These are phyloP conservation scores for Aspergillus niger DNA, from an alignment of 2,329 filamentous ascomycete genomes.

Conservation along the genomic window DNA sequence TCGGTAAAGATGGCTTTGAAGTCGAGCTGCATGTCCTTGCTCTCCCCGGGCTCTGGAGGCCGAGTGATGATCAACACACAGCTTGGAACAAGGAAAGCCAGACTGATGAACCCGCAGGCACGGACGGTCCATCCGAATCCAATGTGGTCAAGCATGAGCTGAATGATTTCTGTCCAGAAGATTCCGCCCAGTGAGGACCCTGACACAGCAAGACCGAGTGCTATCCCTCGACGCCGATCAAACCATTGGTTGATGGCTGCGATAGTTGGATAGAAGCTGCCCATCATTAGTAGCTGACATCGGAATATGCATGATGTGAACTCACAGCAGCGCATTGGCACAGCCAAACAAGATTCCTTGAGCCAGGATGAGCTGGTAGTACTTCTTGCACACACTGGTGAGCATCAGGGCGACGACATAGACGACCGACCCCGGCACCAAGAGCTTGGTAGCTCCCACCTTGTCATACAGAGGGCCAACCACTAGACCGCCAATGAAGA, in stretches of 20 bases:
- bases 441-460: not conserved
- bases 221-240: not conserved
- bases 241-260: not conserved
- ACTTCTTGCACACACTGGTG: not conserved
- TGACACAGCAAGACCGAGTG: not conserved
- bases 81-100: not conserved
- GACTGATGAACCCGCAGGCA: not conserved
- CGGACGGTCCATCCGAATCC: not conserved
- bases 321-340: not conserved
- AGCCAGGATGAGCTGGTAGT: conserved; percentile 7
- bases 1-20: too few relatives aligned
- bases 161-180: not conserved
- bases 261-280: not conserved
- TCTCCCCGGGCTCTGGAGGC: too few relatives aligned
- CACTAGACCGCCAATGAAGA: not conserved
- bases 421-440: not conserved
- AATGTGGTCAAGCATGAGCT: not conserved
- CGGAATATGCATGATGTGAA: too few relatives aligned
- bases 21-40: too few relatives aligned
- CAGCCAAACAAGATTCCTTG: conserved; percentile 6
- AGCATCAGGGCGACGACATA: conserved; percentile 2
- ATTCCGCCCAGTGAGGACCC: conserved; percentile 1
- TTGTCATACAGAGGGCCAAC: not conserved
- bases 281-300: not conserved
- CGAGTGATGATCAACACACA: not conserved